Evolutionary conservation across 2,329 filamentous ascomycete genomes (phyloP).

Genomic region (Talaromyces pinophilus): DNA sequence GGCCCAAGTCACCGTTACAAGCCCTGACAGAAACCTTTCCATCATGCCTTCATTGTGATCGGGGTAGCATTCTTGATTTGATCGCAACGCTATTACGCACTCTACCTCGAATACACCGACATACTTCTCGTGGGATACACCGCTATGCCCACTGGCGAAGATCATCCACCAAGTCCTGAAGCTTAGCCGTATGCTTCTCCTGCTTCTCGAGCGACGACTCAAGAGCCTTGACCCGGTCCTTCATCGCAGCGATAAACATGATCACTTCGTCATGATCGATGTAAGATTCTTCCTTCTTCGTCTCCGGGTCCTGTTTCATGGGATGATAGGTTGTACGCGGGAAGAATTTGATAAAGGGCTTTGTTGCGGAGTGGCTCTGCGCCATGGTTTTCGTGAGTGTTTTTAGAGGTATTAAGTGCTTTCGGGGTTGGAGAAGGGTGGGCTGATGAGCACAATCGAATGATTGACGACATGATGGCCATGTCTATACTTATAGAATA

Average conservation of each 20-base stretch:
- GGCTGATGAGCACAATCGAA: neutral
- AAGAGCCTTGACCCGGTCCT: neutral
- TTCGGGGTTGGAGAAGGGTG: neutral
- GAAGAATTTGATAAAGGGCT: neutral
- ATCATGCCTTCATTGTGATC: neutral
- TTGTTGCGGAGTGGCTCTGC: neutral
- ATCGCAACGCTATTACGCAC: neutral
- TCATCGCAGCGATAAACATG: neutral
- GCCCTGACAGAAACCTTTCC: neutral
- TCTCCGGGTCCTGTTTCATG: neutral
- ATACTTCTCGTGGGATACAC: neutral
- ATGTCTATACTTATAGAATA: neutral
- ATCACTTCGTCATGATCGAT: neutral
- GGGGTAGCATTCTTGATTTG: neutral
- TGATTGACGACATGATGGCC: neutral
- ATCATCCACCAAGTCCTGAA: neutral
- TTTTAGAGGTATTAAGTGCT: neutral
- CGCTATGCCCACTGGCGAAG: neutral
- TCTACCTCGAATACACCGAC: neutral
- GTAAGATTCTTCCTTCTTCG: neutral
- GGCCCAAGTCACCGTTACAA: neutral
- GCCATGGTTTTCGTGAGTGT: neutral
- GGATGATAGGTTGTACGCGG: constrained; percentile 1
- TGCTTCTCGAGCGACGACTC: neutral
- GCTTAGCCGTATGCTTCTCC: neutral